Evolutionary conservation across 176 grass and related monocot genomes (phyloP), one percentile per base, ranked within the genome.

Genomic region (Bolboschoenus planiculmis): DNA sequence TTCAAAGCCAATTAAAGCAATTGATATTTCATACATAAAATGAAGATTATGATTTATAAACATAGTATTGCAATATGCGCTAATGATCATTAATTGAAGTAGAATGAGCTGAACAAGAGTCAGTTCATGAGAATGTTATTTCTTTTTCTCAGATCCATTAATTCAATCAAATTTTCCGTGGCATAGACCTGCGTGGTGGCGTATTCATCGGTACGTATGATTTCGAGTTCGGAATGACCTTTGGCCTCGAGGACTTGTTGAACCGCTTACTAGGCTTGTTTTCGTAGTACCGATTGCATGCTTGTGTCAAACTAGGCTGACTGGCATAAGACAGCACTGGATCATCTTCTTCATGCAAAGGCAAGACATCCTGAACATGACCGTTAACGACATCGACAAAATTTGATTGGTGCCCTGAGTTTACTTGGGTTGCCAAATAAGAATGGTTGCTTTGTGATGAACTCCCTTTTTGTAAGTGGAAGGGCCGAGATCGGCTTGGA

Each of bases 221-320:
- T 53, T 78, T 78, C 5, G 73, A 78, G 26, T 30, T 78, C 1
- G 73, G 73, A 27, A 54, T 48, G 73, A 54, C 73, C 42, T 78
- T 78, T 29, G 6, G 24, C 21, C 23, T 78, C 29, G 40, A 50
- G 3, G 44, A n/a, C 20, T 78, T 78, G 23, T 53, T n/a, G 30
- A 29, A 9, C 53, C 18, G 40, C 47, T 48, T 78, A 10, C 40
- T 7, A 13, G 9, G 18, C 6, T 21, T 74, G 4, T 42, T 44
- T 46, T 74, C 40, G 3, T 42, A 42, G 21, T 21, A 37, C 2
- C 21, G 34, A 40, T 16, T 40, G 15, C 33, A 14, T 53, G 24
- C 26, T 47, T 47, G 40, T 77, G 18, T 77, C 39, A 47, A 1
- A 51, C n/a, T 23, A 30, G 14, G 39, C 4, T 21, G 72, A 50